These are phyloP conservation scores for Cydonia oblonga DNA, from an alignment of 331 rosid genomes.

Conservation along the genomic window DNA sequence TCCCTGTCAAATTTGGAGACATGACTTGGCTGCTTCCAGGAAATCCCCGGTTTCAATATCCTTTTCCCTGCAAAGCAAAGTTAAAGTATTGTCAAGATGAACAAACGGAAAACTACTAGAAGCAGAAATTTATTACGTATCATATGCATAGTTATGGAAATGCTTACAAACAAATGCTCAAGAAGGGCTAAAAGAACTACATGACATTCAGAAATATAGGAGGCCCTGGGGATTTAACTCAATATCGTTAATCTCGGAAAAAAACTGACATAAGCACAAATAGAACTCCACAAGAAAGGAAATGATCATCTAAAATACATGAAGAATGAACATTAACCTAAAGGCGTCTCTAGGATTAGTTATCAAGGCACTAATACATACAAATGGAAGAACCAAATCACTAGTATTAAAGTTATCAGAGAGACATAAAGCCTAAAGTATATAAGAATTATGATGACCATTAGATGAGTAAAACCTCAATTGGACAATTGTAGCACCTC, in stretches of 20 bases:
- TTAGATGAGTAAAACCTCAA: conserved; percentile 42
- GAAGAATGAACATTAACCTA: neutral
- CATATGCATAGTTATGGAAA: neutral
- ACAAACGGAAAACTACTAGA: neutral
- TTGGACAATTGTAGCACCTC: conserved; percentile 92
- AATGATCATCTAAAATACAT: neutral
- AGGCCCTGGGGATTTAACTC: neutral
- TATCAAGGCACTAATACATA: neutral
- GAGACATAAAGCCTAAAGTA: neutral
- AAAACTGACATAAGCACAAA: neutral
- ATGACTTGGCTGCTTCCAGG: conserved; percentile 64
- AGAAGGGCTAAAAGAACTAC: no score
- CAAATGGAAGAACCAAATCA: neutral
- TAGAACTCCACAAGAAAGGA: neutral
- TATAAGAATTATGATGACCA: neutral
- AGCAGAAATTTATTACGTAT: neutral
- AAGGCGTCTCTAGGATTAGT: neutral
- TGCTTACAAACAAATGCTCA: neutral
- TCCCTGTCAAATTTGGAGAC: conserved; percentile 68
- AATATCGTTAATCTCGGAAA: neutral
- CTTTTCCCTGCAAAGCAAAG: conserved; percentile 55
- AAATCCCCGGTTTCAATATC: conserved; percentile 60
- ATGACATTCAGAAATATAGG: neutral
- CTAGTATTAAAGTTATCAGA: neutral
- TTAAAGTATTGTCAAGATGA: neutral